These are phyloP conservation scores for Helicostylum pulchrum DNA, from an alignment of 192 early-diverging fungal species.

Conservation along the genomic window DNA sequence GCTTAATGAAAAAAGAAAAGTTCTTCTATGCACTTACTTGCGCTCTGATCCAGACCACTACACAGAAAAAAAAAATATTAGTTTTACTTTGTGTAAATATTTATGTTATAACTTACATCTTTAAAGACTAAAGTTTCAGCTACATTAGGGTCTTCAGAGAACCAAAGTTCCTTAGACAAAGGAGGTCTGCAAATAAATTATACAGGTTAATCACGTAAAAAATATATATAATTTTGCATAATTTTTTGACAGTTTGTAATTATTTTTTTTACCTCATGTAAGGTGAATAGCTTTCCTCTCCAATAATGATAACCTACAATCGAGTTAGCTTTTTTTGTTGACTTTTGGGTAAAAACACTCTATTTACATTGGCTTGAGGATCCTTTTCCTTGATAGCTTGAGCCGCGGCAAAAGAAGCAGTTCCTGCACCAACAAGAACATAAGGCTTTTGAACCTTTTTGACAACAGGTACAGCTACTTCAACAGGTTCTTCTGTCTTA, in stretches of 20 bases:
- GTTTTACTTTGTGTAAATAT: background rate
- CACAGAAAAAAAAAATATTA: background rate
- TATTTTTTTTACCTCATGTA: conserved; percentile 45
- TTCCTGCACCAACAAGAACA: conserved; percentile 55
- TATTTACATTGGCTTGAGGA: conserved; percentile 51
- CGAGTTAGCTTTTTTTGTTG: background rate
- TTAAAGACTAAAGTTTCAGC: conserved; percentile 47
- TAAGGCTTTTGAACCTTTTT: conserved; percentile 39
- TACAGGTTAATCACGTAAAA: background rate
- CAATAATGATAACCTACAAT: conserved; percentile 52
- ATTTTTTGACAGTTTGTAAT: background rate
- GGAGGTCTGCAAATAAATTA: conserved; percentile 40
- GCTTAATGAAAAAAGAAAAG: too few relatives aligned
- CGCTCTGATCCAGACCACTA: conserved; percentile 56
- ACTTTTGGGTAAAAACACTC: background rate
- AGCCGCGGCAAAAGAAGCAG: conserved; percentile 57
- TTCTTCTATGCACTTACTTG: conserved; percentile 33
- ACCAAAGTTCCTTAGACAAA: conserved; percentile 68
- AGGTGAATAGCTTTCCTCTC: conserved; percentile 50
- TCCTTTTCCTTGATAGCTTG: conserved; percentile 58
- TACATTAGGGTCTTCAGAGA: conserved; percentile 40
- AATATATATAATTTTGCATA: background rate
- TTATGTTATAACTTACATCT: conserved; percentile 30
- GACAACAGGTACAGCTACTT: conserved; percentile 11
- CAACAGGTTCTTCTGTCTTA: background rate